These are phyloP conservation scores for Nakazawaea ishiwadae DNA, from an alignment of 805 yeast genomes.

Conservation along the genomic window DNA sequence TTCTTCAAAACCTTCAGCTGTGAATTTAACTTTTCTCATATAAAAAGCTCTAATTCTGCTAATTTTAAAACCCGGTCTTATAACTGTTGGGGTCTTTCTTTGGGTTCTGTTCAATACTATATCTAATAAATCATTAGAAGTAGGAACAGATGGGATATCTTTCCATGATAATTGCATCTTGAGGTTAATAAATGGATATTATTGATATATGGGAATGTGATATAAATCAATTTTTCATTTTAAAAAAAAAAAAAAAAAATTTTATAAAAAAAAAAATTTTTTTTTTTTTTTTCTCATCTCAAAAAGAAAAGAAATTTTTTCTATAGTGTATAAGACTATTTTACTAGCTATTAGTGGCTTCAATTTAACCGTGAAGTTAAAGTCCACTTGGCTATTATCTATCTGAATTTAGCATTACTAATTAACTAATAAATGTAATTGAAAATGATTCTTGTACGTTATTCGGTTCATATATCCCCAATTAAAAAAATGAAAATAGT, in stretches of 20 bases:
- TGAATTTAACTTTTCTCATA: conserved; percentile 96
- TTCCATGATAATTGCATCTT: conserved; percentile 97
- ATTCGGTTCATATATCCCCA: no score
- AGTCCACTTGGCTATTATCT: no score
- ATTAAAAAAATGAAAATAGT: no score
- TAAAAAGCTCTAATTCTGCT: conserved; percentile 95
- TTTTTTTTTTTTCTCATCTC: conserved; percentile 2
- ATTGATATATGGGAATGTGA: not conserved
- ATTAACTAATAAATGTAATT: no score
- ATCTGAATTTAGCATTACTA: no score
- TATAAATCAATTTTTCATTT: conserved; percentile 1
- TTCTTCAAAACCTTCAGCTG: conserved; percentile 94
- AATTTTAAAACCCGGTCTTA: conserved; percentile 93
- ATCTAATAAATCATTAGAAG: conserved; percentile 89
- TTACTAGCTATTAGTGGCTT: no score
- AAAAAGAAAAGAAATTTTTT: no score
- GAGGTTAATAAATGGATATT: not conserved
- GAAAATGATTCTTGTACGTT: no score
- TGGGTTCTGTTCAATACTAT: conserved; percentile 96
- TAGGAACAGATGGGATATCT: conserved; percentile 94
- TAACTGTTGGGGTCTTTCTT: conserved; percentile 98
- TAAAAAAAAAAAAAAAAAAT: conserved; percentile 5
- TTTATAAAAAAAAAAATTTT: conserved; percentile 2
- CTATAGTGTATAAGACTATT: no score
- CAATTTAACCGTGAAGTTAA: no score